Conservation (phyloP, 2,329 filamentous ascomycete genomes). For the Chaetoscypha palmicola region DNA sequence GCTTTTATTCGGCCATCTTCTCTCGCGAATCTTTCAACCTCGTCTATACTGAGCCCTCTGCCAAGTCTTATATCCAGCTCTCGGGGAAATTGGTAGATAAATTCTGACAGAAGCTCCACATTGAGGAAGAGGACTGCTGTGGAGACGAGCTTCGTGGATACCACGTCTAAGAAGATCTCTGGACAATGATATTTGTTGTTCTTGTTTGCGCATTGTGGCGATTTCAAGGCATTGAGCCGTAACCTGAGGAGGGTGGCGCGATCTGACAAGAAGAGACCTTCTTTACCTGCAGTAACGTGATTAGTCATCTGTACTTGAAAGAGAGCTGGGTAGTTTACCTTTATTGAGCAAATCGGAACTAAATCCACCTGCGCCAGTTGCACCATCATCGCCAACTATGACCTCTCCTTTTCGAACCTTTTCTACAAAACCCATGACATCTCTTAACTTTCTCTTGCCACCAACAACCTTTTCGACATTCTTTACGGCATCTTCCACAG, state of each 20-base stretch:
- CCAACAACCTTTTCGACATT: constrained; percentile 71
- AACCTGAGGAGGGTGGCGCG: constrained; percentile 85
- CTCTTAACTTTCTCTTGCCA: constrained; percentile 74
- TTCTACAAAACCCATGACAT: constrained; percentile 88
- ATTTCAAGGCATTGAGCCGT: constrained; percentile 80
- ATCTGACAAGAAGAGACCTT: constrained; percentile 90
- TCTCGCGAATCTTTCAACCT: constrained; percentile 84
- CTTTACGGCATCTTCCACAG: constrained; percentile 73
- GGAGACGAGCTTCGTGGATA: constrained; percentile 87
- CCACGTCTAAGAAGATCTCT: constrained; percentile 95
- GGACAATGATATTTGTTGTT: constrained; percentile 96
- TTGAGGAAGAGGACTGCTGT: constrained; percentile 97
- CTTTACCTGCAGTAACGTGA: constrained; percentile 55
- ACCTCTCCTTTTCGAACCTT: constrained; percentile 81
- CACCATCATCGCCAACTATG: constrained; percentile 73
- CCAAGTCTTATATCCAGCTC: constrained; percentile 84
- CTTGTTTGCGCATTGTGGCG: constrained; percentile 74
- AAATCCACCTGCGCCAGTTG: constrained; percentile 86
- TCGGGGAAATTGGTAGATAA: constrained; percentile 95
- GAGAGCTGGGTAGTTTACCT: constrained; percentile 49
- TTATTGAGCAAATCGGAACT: constrained; percentile 76
- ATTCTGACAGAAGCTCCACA: constrained; percentile 91
- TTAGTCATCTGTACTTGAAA: not conserved
- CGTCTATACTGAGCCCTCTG: constrained; percentile 66
- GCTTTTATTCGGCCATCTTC: constrained; percentile 86